These are phyloP conservation scores for Rutidosis leptorrhynchoides DNA, from an alignment of 129 eudicot species.

Conservation along the genomic window DNA sequence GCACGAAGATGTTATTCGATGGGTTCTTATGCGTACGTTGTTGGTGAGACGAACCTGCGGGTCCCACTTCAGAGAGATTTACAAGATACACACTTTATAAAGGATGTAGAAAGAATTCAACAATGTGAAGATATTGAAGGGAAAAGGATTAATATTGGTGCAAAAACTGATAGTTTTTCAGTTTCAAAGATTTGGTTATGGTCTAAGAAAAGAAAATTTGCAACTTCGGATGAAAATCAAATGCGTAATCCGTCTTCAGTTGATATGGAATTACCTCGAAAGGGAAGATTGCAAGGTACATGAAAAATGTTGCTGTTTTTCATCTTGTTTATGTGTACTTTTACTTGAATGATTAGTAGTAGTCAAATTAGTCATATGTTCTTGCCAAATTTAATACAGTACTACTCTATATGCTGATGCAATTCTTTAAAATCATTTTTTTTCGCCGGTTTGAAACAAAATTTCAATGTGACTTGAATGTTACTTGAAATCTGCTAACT, in stretches of 20 bases:
- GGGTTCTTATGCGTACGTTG: conserved; percentile 88
- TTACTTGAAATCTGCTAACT: background rate
- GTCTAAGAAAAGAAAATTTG: conserved; percentile 76
- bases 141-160: conserved; percentile 68
- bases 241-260: conserved; percentile 40
- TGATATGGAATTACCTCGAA: conserved; percentile 54
- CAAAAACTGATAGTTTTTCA: conserved; percentile 85
- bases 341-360: conserved; percentile 30
- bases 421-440: conserved; percentile 1
- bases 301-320: conserved; percentile 33
- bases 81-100: conserved; percentile 32
- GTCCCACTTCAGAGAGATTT: conserved; percentile 51
- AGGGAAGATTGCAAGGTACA: conserved; percentile 48
- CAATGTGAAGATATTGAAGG: conserved; percentile 42
- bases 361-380: conserved; percentile 21
- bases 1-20: conserved; percentile 86
- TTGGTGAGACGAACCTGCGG: conserved; percentile 50
- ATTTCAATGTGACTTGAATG: background rate
- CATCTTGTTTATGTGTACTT: conserved; percentile 31
- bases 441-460: background rate
- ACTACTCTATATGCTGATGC: conserved; percentile 28
- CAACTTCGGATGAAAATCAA: conserved; percentile 52
- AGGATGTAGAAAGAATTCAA: conserved; percentile 21
- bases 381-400: conserved; percentile 32
- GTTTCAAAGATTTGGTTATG: conserved; percentile 97